Percentiles rank a stretch among this genome's conserved stretches.
These are phyloP conservation scores for Starmerella apis DNA, from an alignment of 805 yeast species.

Conservation along the genomic window DNA sequence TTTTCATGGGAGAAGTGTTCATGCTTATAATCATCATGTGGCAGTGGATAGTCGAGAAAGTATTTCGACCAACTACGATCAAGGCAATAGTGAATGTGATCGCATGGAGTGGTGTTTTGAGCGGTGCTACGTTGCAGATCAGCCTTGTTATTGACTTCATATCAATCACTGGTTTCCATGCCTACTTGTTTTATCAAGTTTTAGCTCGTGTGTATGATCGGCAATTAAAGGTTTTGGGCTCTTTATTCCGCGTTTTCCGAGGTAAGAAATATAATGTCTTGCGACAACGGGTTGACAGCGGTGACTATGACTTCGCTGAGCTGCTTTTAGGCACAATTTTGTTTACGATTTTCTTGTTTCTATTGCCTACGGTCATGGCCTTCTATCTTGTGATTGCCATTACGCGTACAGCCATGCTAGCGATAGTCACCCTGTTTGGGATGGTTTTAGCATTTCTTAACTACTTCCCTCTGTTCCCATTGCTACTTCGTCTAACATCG, in stretches of 20 bases:
- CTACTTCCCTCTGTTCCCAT: constrained; percentile 77
- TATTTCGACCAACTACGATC: constrained; percentile 6
- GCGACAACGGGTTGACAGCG: constrained; percentile 74
- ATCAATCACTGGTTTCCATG: constrained; percentile 55
- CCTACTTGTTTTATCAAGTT: constrained; percentile 65
- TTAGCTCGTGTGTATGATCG: constrained; percentile 69
- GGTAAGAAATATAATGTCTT: constrained; percentile 82
- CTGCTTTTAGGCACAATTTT: constrained; percentile 77
- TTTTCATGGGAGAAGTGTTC: constrained; percentile 75
- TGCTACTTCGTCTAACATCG: constrained; percentile 69
- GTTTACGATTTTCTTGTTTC: constrained; percentile 65
- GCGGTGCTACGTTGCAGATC: constrained; percentile 55
- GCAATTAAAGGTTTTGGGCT: constrained; percentile 56
- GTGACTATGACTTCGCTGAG: constrained; percentile 78
- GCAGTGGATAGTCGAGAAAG: constrained; percentile 26
- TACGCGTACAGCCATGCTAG: constrained; percentile 44
- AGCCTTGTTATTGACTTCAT: constrained; percentile 57
- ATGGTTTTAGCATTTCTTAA: constrained; percentile 54
- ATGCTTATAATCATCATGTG: constrained; percentile 76
- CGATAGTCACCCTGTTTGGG: constrained; percentile 45
- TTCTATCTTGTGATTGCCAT: constrained; percentile 68
- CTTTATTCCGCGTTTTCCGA: constrained; percentile 72
- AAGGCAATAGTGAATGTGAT: constrained; percentile 9
- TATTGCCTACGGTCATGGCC: constrained; percentile 79
- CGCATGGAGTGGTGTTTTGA: constrained; percentile 39